These are phyloP conservation scores for Chaetomiaceae sp. DNA, from an alignment of 2,329 filamentous ascomycete species.

Conservation along the genomic window DNA sequence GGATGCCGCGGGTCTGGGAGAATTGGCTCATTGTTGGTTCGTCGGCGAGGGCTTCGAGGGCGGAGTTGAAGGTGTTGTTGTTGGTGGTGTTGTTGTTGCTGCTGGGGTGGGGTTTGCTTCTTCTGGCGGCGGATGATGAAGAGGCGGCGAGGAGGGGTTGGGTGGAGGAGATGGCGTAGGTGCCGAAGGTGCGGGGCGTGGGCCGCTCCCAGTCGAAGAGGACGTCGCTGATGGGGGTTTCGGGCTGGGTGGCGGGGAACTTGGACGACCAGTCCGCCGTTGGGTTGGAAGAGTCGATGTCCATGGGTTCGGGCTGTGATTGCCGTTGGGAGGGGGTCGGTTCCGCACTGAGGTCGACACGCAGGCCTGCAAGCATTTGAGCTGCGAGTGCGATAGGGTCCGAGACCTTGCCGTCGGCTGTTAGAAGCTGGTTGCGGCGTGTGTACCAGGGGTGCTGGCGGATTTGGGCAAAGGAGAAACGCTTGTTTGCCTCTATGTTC, in stretches of 20 bases:
- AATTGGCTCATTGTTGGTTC: constrained; percentile 88
- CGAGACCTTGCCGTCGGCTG: constrained; percentile 64
- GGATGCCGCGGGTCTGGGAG: constrained; percentile 70
- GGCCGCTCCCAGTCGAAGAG: constrained; percentile 88
- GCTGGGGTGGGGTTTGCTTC: background rate
- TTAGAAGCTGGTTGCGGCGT: constrained; percentile 70
- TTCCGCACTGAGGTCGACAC: constrained; percentile 76
- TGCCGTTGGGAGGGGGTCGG: constrained; percentile 46
- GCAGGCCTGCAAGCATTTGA: constrained; percentile 85
- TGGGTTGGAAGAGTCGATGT: constrained; percentile 52
- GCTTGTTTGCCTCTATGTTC: constrained; percentile 65
- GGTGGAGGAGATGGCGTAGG: constrained; percentile 42
- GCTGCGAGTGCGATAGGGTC: constrained; percentile 87
- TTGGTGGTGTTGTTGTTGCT: background rate
- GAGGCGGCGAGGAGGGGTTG: constrained; percentile 39
- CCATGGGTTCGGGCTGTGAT: constrained; percentile 54
- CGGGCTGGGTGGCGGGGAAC: constrained; percentile 80
- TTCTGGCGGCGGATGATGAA: constrained; percentile 30
- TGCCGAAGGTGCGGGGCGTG: constrained; percentile 47
- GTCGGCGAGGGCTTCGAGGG: constrained; percentile 65
- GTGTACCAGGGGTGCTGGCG: constrained; percentile 95
- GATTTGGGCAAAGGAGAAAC: constrained; percentile 83
- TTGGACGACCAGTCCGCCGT: constrained; percentile 38
- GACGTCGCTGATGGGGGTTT: constrained; percentile 67
- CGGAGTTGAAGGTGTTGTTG: constrained; percentile 22